A percentile compares a stretch with the other conserved stretches of the same genome.
phyloP scores from a whole-genome alignment of 2,329 filamentous ascomycete species.

The Epichloe glyceriae region DNA sequence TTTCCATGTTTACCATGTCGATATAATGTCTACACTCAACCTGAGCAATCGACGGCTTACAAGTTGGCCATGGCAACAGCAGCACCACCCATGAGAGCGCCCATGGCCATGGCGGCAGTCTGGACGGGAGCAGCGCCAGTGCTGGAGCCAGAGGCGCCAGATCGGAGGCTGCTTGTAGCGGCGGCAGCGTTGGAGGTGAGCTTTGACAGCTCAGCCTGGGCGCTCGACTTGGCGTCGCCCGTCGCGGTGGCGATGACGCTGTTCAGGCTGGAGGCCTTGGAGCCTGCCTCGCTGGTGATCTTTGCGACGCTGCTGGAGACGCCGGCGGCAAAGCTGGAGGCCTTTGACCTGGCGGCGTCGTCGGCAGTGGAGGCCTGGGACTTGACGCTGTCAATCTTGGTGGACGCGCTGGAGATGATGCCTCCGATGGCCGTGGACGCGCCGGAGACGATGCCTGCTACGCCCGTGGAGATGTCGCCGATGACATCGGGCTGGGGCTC shows the following conservation, averaged over 20 bases:
- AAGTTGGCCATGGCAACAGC: conserved; percentile 29
- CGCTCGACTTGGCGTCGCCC: conserved; percentile 11
- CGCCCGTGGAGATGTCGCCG: conserved; percentile 1
- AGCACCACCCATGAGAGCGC: conserved; percentile 33
- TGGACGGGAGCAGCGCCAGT: conserved; percentile 17
- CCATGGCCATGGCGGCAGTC: conserved; percentile 31
- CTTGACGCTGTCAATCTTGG: not conserved
- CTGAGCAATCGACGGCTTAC: conserved; percentile 14
- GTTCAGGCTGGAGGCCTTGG: conserved; percentile 13
- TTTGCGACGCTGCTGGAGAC: conserved; percentile 7
- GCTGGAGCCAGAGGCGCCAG: conserved; percentile 8
- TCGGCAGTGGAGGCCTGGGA: not conserved
- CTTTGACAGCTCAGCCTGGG: conserved; percentile 13
- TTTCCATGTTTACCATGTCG: too few species aligned
- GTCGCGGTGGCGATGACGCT: conserved; percentile 11
- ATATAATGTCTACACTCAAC: too few species aligned
- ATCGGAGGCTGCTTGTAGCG: conserved; percentile 7
- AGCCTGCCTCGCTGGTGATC: conserved; percentile 11
- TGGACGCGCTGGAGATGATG: not conserved
- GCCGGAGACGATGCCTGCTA: not conserved
- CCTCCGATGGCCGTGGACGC: conserved; percentile 4
- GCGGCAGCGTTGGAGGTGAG: conserved; percentile 8
- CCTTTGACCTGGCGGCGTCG: conserved; percentile 5
- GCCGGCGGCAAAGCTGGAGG: conserved; percentile 1
- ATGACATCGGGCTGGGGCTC: conserved; percentile 4